Percentiles rank a stretch among this genome's conserved stretches.
Evolutionary conservation across 352 stramenopile genomes (phyloP).

Genomic region (Peronosclerospora sorghi): DNA sequence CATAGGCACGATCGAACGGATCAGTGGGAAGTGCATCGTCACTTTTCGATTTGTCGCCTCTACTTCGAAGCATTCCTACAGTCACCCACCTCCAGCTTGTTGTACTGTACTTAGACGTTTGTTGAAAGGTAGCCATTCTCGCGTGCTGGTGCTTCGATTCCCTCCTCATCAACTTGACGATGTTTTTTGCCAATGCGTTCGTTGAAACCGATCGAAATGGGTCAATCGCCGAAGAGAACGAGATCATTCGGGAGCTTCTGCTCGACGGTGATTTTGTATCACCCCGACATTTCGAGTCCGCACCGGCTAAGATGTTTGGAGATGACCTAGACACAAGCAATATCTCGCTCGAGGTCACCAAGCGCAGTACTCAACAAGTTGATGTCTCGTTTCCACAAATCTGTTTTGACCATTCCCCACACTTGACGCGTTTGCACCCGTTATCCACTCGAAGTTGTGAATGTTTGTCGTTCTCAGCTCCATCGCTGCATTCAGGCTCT

Average conservation of each 20-base stretch:
- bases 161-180: conserved; percentile 5
- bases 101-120: conserved; percentile 30
- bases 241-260: conserved; percentile 67
- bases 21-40: conserved; percentile 9
- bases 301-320: conserved; percentile 30
- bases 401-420: conserved; percentile 51
- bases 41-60: conserved; percentile 31
- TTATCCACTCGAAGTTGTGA: conserved; percentile 39
- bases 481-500: conserved; percentile 32
- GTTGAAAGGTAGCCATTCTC: conserved; percentile 17
- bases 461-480: conserved; percentile 25
- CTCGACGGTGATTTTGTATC: conserved; percentile 58
- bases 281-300: conserved; percentile 39
- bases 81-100: conserved; percentile 20
- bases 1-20: conserved; percentile 14
- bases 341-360: conserved; percentile 13
- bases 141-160: conserved; percentile 17
- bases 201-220: conserved; percentile 49
- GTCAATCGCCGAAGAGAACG: conserved; percentile 43
- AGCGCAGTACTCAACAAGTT: conserved; percentile 40
- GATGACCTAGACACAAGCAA: conserved; percentile 11
- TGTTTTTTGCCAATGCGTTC: conserved; percentile 63
- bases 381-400: conserved; percentile 66
- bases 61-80: conserved; percentile 22
- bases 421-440: conserved; percentile 44